A percentile compares a stretch with the other conserved stretches of the same genome.
Conservation (phyloP, 164 flowering plant genomes). For the Piper longum region DNA sequence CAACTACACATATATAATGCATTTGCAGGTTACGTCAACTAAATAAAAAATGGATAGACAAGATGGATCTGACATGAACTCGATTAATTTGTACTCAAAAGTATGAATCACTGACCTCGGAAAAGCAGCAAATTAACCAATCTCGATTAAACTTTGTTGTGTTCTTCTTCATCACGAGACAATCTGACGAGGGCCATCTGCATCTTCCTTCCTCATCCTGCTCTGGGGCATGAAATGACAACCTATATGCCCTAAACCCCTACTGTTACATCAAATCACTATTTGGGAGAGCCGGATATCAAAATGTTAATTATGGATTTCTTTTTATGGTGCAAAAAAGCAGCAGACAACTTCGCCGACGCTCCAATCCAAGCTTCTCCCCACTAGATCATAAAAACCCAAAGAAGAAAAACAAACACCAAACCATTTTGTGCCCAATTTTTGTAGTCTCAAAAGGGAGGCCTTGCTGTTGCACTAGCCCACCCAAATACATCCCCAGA, state of each 20-base stretch:
- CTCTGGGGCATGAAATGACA: neutral
- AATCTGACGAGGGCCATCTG: neutral
- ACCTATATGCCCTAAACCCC: neutral
- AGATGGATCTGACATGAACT: no score
- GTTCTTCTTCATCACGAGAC: neutral
- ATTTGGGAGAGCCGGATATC: neutral
- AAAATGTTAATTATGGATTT: no score
- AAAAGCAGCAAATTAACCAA: no score
- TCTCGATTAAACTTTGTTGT: no score
- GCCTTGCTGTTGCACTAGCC: slow-evolving; percentile 29
- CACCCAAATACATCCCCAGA: slow-evolving; percentile 30
- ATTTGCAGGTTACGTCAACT: no score
- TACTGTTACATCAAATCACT: neutral
- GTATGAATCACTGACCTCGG: neutral
- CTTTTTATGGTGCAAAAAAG: no score
- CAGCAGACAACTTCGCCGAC: no score
- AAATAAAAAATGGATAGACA: no score
- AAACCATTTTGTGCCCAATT: no score
- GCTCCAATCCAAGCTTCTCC: neutral
- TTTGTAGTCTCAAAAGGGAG: slow-evolving; percentile 18
- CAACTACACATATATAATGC: no score
- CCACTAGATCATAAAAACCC: neutral
- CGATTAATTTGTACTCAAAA: neutral
- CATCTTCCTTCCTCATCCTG: neutral
- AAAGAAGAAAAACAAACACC: no score